Evolutionary conservation across 176 grass and related monocot genomes (phyloP).

Genomic region (Carex pumila): DNA sequence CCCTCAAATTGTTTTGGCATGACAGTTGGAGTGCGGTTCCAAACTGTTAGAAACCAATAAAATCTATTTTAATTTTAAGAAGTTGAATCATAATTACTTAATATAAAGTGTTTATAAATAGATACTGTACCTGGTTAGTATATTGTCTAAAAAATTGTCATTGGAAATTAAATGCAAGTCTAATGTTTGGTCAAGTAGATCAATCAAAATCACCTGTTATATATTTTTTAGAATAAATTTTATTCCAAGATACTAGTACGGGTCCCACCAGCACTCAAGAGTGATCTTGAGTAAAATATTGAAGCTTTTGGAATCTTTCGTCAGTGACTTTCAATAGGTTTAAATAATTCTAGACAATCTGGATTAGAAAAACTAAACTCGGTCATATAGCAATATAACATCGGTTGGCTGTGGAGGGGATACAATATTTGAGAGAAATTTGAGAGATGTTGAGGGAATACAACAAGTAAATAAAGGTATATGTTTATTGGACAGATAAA

Average conservation of each 20-base stretch:
- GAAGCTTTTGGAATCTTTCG: neutral
- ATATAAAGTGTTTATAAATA: neutral
- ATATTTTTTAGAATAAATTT: neutral
- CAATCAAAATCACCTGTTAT: neutral
- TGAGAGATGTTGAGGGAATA: too few relatives aligned
- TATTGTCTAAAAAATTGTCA: neutral
- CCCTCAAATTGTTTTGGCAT: neutral
- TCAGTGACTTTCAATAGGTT: neutral
- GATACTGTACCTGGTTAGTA: neutral
- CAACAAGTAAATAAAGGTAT: too few relatives aligned
- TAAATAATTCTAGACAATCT: too few relatives aligned
- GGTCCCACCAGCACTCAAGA: neutral
- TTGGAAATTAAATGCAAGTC: neutral
- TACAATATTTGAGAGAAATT: too few relatives aligned
- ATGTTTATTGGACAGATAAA: too few relatives aligned
- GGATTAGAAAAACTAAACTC: too few relatives aligned
- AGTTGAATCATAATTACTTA: neutral
- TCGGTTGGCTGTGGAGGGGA: too few relatives aligned
- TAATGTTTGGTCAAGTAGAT: neutral
- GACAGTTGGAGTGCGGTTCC: neutral
- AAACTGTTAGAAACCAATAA: neutral
- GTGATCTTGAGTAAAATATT: neutral
- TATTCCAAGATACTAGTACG: neutral
- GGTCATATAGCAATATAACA: too few relatives aligned
- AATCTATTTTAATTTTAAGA: neutral